Percentiles rank a stretch among this genome's conserved stretches.
Conservation (phyloP, 257 asterid species). For the Solanum peruvianum region DNA sequence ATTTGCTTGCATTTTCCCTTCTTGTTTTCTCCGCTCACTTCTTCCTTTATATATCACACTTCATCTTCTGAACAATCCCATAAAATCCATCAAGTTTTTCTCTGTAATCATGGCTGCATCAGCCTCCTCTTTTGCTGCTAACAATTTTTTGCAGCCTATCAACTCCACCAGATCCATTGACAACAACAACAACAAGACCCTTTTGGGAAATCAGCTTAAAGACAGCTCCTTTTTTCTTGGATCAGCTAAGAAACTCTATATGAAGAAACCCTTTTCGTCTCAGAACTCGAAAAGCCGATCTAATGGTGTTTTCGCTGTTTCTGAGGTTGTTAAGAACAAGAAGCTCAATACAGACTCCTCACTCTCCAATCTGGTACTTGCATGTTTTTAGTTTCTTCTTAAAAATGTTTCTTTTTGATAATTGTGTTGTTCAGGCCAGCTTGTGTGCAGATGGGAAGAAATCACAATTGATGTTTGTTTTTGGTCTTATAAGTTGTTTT, state of each 20-base stretch:
- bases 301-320: conserved; percentile 38
- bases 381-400: background rate
- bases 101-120: conserved; percentile 29
- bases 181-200: conserved; percentile 3
- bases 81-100: background rate
- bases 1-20: conserved; percentile 2
- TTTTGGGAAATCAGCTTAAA: conserved; percentile 12
- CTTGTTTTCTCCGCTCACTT: conserved; percentile 43
- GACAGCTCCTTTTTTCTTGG: conserved; percentile 31
- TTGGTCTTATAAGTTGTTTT: background rate
- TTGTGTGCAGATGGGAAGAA: background rate
- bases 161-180: conserved; percentile 52
- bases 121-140: conserved; percentile 34
- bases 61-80: background rate
- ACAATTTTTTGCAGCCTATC: conserved; percentile 31
- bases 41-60: background rate
- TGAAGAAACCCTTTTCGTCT: conserved; percentile 5
- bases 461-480: background rate
- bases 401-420: fast-evolving
- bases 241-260: conserved; percentile 25
- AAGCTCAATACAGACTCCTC: conserved; percentile 12
- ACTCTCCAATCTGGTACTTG: conserved; percentile 31
- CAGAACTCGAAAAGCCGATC: conserved; percentile 26
- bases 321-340: conserved; percentile 70
- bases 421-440: background rate